phyloP scores from a whole-genome alignment of 2,329 filamentous ascomycete genomes.

The Emydomyces testavorans region DNA sequence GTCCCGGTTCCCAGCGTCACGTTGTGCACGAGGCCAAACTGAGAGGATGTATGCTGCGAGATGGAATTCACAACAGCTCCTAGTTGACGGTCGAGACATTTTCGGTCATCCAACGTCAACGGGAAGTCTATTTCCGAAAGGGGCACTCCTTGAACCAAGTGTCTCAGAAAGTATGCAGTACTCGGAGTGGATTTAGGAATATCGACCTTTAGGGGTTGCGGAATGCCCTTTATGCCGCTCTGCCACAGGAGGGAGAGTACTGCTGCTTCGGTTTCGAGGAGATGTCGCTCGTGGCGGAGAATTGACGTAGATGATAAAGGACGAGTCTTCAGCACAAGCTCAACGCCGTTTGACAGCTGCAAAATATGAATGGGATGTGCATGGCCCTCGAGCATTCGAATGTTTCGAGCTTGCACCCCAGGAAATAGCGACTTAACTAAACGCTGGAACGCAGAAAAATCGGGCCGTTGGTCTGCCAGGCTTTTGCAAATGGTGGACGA shows the following conservation, averaged over 20 bases:
- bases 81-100: slow-evolving; percentile 28
- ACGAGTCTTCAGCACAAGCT: slow-evolving; percentile 30
- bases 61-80: slow-evolving; percentile 33
- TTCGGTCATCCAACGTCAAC: slow-evolving; percentile 24
- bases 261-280: slow-evolving; percentile 33
- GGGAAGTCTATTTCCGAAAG: slow-evolving; percentile 24
- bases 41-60: slow-evolving; percentile 35
- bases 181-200: slow-evolving; percentile 21
- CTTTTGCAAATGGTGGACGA: slow-evolving; percentile 6
- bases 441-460: slow-evolving; percentile 10
- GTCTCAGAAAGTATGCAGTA: slow-evolving; percentile 30
- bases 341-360: slow-evolving; percentile 29
- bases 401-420: slow-evolving; percentile 5
- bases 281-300: slow-evolving; percentile 30
- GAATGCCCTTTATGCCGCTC: slow-evolving; percentile 27
- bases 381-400: slow-evolving; percentile 19
- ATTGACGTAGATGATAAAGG: slow-evolving; percentile 28
- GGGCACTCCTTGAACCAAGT: slow-evolving; percentile 27
- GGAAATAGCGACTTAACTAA: slow-evolving; percentile 13
- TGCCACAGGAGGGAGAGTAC: slow-evolving; percentile 29
- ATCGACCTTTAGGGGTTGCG: slow-evolving; percentile 31
- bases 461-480: neutral
- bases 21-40: slow-evolving; percentile 42
- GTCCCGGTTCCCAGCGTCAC: slow-evolving; percentile 38
- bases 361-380: slow-evolving; percentile 29